Evolutionary conservation across 208 protist genomes (phyloP), one percentile per base, ranked within the genome.

Genomic region (Trypanosoma theileri): DNA sequence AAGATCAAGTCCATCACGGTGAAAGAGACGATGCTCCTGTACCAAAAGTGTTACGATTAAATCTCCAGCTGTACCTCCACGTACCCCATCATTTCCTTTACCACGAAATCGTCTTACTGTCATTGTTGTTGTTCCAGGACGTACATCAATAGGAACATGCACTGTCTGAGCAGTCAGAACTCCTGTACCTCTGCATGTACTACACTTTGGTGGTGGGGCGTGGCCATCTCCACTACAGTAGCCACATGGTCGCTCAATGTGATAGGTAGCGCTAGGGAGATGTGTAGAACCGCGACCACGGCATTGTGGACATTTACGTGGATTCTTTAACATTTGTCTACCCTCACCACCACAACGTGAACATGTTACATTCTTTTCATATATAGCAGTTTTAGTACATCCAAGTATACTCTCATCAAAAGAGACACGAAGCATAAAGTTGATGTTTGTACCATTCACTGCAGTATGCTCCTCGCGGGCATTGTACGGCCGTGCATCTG

Each of bases 241-340:
- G 26, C 75, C 73, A 63, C 92, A 97, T 26, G 66, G 45, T 14
- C 89, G 80, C 62, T 97, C 89, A 45, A 97, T 81, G 71, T 90
- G 84, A 69, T 95, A 97, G 7, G 88, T 95, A 42, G 84, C 89
- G 45, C 87, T 95, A 10, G 90, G 88, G 21, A 96, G 51, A 60
- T 81, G 53, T 44, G 69, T 66, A 7, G 73, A 77, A 24, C 92
- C 92, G 17, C 87, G 79, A 28, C 92, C 92, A 10, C 84, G 66
- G 59, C 92, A 97, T 71, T 94, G 84, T 53, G 90, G 85, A 53
- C 92, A 97, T 58, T 57, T 65, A 14, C 85, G 85, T 17, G 58
- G 54, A 41, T 66, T 77, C 21, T 68, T 73, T 26, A 80, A 61
- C 17, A 51, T 28, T 55, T 85, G 70, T 19, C 46, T 63, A 6